Evolutionary conservation across 2,329 filamentous ascomycete species (phyloP), one percentile per base, ranked within the genome.

Genomic region (Tricladium varicosporioides): DNA sequence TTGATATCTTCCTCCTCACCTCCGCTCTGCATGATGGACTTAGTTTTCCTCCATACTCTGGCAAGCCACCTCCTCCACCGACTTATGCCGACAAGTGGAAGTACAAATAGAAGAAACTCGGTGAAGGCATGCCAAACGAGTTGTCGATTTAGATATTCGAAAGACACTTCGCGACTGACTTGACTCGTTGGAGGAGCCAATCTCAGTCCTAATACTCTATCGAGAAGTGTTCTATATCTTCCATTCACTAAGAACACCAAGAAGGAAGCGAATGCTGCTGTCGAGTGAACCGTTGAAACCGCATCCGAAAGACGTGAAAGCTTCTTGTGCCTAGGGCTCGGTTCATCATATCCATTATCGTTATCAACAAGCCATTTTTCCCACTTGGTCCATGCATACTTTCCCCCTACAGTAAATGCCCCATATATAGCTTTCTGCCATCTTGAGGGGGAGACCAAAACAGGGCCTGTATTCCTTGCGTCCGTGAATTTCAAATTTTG

Each of bases 81-180:
- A 68, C 89, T 88, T 65, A 99, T 93, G 51, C 94, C 94, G 44
- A 99, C 89, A n/a, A 99, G 81, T 0, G 94, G 94, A n/a, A 99
- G 80, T 15, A 97, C 83, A 72, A 97, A 99, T 32, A 99, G 82
- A n/a, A 99, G 79, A 67, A 99, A 99, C 72, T 99, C 94, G 22
- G 94, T 99, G 68, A 99, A 96, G n/a, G 94, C 94, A 74, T 99
- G 94, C 94, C 94, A 99, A 40, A 99, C 94, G 10, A 99, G 84
- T 75, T 99, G 94, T 48, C 94, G 87, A 72, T 99, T 99, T 50
- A 97, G 83, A 69, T 97, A 97, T 74, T 99, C 94, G 70, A 99
- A 97, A 1, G 91, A 96, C 22, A 99, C 92, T 73, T 97, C 92
- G 32, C 93, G 83, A 70, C 85, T 91, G 62, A 95, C 88, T 70